Conservation (phyloP, 73 alveolate genomes). For the Paramecium sonneborni region DNA sequence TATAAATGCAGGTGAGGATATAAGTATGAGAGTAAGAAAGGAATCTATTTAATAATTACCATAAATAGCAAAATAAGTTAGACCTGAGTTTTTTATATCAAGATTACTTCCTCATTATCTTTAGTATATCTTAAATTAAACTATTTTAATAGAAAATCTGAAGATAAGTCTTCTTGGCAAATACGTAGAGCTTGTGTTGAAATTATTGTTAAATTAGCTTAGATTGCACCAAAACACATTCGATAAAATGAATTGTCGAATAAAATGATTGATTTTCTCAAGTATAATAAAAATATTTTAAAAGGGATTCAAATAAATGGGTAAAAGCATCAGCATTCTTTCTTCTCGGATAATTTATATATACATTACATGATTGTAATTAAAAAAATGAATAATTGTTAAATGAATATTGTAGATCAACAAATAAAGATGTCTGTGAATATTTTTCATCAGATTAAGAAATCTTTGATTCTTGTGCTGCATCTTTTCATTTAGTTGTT, state of each 20-base stretch:
- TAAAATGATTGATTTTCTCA: conserved; percentile 72
- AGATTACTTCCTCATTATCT: background rate
- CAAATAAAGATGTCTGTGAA: conserved; percentile 29
- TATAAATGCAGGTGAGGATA: conserved; percentile 35
- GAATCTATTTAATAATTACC: conserved; percentile 11
- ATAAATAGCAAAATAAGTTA: background rate
- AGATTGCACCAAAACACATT: conserved; percentile 68
- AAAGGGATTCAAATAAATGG: conserved; percentile 76
- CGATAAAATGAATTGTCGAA: conserved; percentile 69
- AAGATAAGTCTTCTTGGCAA: conserved; percentile 83
- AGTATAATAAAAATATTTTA: conserved; percentile 58
- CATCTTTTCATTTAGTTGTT: conserved; percentile 76
- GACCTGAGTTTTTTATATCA: background rate
- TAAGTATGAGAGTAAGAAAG: background rate
- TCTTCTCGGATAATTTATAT: conserved; percentile 79
- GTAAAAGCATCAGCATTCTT: conserved; percentile 80
- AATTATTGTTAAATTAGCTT: conserved; percentile 73
- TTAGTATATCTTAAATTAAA: background rate
- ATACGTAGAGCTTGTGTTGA: conserved; percentile 89
- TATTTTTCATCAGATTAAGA: conserved; percentile 67
- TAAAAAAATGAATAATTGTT: conserved; percentile 72
- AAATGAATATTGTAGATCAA: conserved; percentile 73
- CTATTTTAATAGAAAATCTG: conserved; percentile 61
- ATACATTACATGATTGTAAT: conserved; percentile 64
- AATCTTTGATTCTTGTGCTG: conserved; percentile 66